Evolutionary conservation across 148 eudicot species (phyloP).

Genomic region (Vaccinium myrtillus): DNA sequence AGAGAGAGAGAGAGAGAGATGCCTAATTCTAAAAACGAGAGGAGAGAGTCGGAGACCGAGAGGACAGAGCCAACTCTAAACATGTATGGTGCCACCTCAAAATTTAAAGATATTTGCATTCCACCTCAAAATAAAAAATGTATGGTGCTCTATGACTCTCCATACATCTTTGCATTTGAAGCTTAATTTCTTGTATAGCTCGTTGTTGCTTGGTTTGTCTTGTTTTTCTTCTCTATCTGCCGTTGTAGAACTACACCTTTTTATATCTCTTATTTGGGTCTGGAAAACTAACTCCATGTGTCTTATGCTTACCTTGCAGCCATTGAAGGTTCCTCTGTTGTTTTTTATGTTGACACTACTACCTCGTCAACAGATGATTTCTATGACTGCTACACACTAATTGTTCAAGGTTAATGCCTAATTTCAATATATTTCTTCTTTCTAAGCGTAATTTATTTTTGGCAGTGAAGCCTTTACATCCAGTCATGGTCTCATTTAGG

Average conservation of each 20-base stretch:
- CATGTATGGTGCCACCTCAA: no score
- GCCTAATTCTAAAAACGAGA: no score
- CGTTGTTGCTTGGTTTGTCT: neutral
- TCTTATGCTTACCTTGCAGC: constrained; percentile 48
- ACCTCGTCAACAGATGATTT: constrained; percentile 35
- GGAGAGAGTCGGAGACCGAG: no score
- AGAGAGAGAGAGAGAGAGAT: no score
- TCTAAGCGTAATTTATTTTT: neutral
- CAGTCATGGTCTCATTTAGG: constrained; percentile 41
- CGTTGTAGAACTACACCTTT: neutral
- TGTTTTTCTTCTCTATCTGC: neutral
- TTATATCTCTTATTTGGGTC: neutral
- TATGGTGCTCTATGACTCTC: neutral
- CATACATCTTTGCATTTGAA: neutral
- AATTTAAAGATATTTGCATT: no score
- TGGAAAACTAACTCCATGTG: neutral
- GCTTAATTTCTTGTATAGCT: neutral
- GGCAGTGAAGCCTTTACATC: neutral
- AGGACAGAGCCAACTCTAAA: no score
- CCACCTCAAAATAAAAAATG: neutral
- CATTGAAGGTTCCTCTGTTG: constrained; percentile 69
- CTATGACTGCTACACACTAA: constrained; percentile 53
- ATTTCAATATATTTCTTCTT: neutral
- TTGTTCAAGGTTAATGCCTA: constrained; percentile 71
- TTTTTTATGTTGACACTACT: constrained; percentile 49